Evolutionary conservation across 164 flowering plant genomes (phyloP).

Genomic region (Chimonanthus salicifolius): DNA sequence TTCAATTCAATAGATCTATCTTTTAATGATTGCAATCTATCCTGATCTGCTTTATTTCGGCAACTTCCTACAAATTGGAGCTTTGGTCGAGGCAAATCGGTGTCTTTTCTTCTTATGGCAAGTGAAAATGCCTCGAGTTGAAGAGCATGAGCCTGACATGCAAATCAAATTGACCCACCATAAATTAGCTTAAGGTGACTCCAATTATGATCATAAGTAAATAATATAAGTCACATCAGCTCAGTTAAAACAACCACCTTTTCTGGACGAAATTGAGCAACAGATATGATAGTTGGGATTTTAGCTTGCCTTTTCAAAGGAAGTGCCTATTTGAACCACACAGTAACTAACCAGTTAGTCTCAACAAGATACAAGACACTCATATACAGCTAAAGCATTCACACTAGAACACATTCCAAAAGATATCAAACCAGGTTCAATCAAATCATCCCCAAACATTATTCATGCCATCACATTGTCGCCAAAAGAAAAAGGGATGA

Average conservation of each 20-base stretch:
- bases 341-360: too few species aligned
- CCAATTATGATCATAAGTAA: not conserved
- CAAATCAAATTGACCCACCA: conserved; percentile 4
- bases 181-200: not conserved
- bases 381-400: too few species aligned
- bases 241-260: conserved; percentile 45
- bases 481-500: too few species aligned
- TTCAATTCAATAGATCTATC: conserved; percentile 53
- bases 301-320: conserved; percentile 56
- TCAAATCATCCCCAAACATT: too few species aligned
- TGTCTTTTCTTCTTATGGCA: conserved; percentile 48
- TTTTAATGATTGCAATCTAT: conserved; percentile 68
- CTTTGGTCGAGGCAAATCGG: conserved; percentile 58
- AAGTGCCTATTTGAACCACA: conserved; percentile 43
- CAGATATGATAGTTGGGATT: conserved; percentile 57
- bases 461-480: too few species aligned
- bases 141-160: conserved; percentile 68
- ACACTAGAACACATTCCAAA: too few species aligned
- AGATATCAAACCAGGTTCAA: too few species aligned
- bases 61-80: conserved; percentile 97
- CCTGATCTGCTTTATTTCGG: conserved; percentile 74
- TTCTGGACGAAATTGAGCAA: conserved; percentile 98
- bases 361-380: too few species aligned
- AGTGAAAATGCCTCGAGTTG: conserved; percentile 90
- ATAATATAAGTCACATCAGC: not conserved